Evolutionary conservation across 139 green algal genomes (phyloP).

Genomic region (Monoraphidium neglectum): DNA sequence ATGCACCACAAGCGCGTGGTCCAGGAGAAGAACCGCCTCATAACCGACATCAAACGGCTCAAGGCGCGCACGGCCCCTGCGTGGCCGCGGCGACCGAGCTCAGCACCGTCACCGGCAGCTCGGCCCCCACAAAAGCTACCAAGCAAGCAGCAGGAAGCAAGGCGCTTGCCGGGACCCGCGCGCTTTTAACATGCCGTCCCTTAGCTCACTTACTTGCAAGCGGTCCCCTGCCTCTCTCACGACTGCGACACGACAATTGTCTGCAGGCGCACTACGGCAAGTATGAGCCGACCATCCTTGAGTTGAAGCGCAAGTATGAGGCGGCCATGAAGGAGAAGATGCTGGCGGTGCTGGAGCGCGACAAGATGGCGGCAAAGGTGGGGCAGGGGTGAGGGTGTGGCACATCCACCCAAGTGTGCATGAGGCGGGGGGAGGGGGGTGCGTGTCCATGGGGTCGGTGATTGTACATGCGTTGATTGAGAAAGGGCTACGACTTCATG

Average conservation of each 20-base stretch:
- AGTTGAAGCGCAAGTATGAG: conserved; percentile 88
- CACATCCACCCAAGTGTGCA: too few species aligned
- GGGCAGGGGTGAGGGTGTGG: too few species aligned
- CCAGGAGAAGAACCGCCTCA: conserved; percentile 91
- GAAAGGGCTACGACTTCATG: too few species aligned
- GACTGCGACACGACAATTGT: not conserved
- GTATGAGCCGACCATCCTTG: conserved; percentile 87
- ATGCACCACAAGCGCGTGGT: conserved; percentile 91
- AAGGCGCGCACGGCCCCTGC: conserved; percentile 49
- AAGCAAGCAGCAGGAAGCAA: too few species aligned
- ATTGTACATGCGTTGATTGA: too few species aligned
- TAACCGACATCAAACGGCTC: conserved; percentile 79
- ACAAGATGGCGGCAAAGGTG: conserved; percentile 57
- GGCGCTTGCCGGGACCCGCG: too few species aligned
- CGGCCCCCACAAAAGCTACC: too few species aligned
- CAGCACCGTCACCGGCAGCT: too few species aligned
- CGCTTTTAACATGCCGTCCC: too few species aligned
- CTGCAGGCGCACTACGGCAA: conserved; percentile 73
- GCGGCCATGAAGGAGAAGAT: conserved; percentile 87
- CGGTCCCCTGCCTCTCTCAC: not conserved
- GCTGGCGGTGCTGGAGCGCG: conserved; percentile 70
- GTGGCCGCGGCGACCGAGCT: too few species aligned
- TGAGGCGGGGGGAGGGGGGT: too few species aligned
- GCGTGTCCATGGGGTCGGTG: too few species aligned
- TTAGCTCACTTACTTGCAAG: not conserved